phyloP scores from a whole-genome alignment of 2,329 filamentous ascomycete genomes.

The Aspergillus quadrilineatus region DNA sequence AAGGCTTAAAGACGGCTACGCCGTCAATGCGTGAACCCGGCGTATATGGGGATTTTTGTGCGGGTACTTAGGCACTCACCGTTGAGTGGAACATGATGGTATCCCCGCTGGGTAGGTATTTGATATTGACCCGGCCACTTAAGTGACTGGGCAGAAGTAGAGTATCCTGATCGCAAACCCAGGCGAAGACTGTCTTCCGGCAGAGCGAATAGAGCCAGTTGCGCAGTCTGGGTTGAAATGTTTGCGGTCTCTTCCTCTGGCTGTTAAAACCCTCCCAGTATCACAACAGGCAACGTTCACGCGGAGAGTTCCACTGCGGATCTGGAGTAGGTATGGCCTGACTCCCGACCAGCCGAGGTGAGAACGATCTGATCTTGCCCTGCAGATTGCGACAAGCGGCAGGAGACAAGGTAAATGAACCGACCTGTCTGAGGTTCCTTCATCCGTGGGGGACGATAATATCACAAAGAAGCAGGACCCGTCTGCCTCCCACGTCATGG shows the following conservation, averaged over 20 bases:
- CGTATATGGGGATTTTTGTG: neutral
- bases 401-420: neutral
- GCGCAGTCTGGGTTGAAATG: neutral
- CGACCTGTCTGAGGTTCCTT: neutral
- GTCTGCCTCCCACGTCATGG: slow-evolving; percentile 22
- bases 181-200: neutral
- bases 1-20: neutral
- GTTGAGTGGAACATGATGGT: slow-evolving; percentile 38
- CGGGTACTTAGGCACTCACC: slow-evolving; percentile 24
- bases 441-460: neutral
- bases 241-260: neutral
- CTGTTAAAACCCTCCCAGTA: neutral
- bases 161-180: slow-evolving; percentile 3
- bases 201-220: neutral
- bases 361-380: neutral
- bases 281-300: slow-evolving; percentile 1
- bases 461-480: neutral
- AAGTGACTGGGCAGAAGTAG: neutral
- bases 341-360: neutral
- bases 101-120: neutral
- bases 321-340: neutral
- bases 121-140: neutral
- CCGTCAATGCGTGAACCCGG: neutral
- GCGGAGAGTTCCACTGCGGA: neutral
- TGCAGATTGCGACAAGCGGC: neutral